Base-by-base conservation (phyloP, 1,284 basidiomycete species). In the Trametes sp. region DNA sequence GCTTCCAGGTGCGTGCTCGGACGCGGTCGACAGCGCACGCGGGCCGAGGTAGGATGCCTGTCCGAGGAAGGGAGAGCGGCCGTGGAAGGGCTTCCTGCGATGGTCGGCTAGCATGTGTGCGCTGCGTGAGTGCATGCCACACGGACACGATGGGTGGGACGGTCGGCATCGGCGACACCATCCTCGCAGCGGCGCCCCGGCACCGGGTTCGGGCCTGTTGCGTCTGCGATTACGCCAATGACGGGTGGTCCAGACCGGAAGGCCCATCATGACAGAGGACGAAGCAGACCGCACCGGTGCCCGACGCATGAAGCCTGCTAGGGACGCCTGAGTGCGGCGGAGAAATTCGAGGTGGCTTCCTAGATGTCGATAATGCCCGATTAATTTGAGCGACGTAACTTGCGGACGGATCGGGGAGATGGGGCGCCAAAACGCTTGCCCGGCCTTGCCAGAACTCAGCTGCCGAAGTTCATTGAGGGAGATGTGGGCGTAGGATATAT, bases 11-110 rank as follows among this genome's bases (percentile, higher is more conserved):
- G 46, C 21, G 54, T 50, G 53, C 28, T 38, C 52, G 52, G 55
- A 35, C 55, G 35, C 28, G 49, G 24, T 35, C 36, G 53, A 49
- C 50, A 19, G 36, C 49, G 29, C 29, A 19, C 21, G 50, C 66
- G 63, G 62, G 24, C 66, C 61, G 63, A 51, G 45, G 57, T 38
- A 29, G 61, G 28, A 54, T 48, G 44, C 36, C 31, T 38, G 56
- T 45, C 38, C 52, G 57, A 46, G 41, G 54, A 53, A 52, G 54
- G 53, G 46, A 62, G 57, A 35, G 51, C 54, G 42, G 51, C 31
- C 31, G 41, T 49, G 52, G 13, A 45, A 31, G 33, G 50, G 28
- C 52, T 67, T 67, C 66, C 55, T 67, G 66, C 66, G 66, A 67
- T 59, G 63, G 66, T 67, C 66, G 66, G 63, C 42, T 29, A 45